Percentiles rank a stretch among this genome's conserved stretches.
phyloP scores from a whole-genome alignment of 352 stramenopile species.

The Phytophthora palmivora region DNA sequence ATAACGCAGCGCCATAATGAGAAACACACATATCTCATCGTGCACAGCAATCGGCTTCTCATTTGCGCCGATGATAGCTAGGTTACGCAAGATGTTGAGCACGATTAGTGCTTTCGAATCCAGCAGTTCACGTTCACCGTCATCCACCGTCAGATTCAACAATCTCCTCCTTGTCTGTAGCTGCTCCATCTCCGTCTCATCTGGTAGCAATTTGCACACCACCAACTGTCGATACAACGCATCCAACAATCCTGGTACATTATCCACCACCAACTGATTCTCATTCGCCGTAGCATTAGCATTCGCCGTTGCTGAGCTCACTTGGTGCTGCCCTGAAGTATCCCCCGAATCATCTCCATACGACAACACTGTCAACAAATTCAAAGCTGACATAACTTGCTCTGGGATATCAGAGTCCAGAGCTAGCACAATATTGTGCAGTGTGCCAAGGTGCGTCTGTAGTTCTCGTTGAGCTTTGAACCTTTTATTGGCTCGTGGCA shows the following conservation, averaged over 20 bases:
- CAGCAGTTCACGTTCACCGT: constrained; percentile 62
- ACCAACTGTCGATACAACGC: constrained; percentile 77
- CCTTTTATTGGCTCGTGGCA: constrained; percentile 67
- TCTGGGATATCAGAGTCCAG: constrained; percentile 68
- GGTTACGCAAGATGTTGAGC: constrained; percentile 83
- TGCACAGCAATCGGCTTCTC: constrained; percentile 70
- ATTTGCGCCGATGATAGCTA: constrained; percentile 78
- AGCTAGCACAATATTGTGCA: constrained; percentile 76
- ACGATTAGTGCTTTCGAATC: constrained; percentile 62
- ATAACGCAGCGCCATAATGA: constrained; percentile 65
- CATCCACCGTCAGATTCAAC: constrained; percentile 51
- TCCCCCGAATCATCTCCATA: constrained; percentile 42
- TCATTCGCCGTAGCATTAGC: constrained; percentile 46
- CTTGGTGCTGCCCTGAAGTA: constrained; percentile 4
- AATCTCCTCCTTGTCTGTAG: constrained; percentile 37
- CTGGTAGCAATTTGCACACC: constrained; percentile 54
- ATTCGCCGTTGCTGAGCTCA: constrained; percentile 12
- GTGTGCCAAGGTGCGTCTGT: constrained; percentile 53
- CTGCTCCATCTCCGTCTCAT: constrained; percentile 31
- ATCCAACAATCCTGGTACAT: constrained; percentile 74
- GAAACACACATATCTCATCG: constrained; percentile 67
- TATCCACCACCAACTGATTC: constrained; percentile 70
- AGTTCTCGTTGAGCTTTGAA: constrained; percentile 68
- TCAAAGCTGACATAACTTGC: constrained; percentile 66
- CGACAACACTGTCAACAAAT: constrained; percentile 77